Conservation (phyloP, 768 basidiomycete species). For the Kwoniella dejecticola region DNA sequence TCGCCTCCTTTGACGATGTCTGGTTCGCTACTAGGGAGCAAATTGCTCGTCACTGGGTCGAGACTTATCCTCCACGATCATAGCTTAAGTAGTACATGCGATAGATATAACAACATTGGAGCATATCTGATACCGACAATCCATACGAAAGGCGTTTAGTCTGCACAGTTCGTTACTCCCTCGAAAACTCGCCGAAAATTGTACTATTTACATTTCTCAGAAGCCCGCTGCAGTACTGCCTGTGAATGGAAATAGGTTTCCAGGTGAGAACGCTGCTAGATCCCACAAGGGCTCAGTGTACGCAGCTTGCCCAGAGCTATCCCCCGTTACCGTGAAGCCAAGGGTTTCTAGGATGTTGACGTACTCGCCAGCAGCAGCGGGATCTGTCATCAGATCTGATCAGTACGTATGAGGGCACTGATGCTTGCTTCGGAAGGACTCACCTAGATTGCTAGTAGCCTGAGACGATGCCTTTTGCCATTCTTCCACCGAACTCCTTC, state of each 20-base stretch:
- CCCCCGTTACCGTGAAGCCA: constrained; percentile 4
- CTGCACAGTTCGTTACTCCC: no score
- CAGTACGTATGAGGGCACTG: constrained; percentile 1
- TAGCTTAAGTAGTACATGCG: neutral
- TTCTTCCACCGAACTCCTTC: constrained; percentile 7
- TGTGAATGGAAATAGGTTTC: constrained; percentile 5
- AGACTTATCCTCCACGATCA: constrained; percentile 28
- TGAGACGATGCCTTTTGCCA: constrained; percentile 18
- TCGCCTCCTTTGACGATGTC: constrained; percentile 37
- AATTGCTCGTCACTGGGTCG: constrained; percentile 38
- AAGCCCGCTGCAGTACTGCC: no score
- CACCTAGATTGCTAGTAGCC: constrained; percentile 22
- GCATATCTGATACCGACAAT: no score
- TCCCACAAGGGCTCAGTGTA: constrained; percentile 16
- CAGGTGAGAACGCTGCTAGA: constrained; percentile 13
- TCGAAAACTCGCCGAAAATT: no score
- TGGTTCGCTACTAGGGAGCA: constrained; percentile 48
- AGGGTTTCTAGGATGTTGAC: constrained; percentile 8
- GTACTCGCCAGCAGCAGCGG: constrained; percentile 14
- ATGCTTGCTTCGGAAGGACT: constrained; percentile 3
- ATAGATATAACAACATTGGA: constrained; percentile 7
- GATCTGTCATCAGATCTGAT: neutral
- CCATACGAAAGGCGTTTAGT: no score
- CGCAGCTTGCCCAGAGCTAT: neutral
- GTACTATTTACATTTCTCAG: no score